These are phyloP conservation scores for Solanum sparsipilum DNA, from an alignment of 257 asterid species.

Conservation along the genomic window DNA sequence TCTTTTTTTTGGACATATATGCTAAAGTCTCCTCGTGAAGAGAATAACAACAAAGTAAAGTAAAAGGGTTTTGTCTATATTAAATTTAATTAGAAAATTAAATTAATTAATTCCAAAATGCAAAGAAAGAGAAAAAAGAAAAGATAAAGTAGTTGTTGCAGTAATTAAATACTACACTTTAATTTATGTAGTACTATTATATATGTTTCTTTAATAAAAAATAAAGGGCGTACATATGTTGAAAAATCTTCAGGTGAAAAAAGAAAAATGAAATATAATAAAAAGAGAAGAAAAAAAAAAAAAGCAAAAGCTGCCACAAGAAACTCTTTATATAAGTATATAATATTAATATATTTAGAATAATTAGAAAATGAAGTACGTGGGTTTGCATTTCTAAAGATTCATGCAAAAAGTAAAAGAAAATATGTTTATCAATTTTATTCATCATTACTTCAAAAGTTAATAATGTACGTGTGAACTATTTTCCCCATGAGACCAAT, in stretches of 20 bases:
- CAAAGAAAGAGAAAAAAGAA: slow-evolving; percentile 8
- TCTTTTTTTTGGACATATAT: slow-evolving; percentile 33
- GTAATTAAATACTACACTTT: background rate
- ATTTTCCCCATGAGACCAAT: background rate
- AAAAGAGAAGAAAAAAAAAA: slow-evolving; percentile 15
- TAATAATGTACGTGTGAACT: background rate
- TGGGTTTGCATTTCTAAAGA: slow-evolving; percentile 27
- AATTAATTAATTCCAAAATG: slow-evolving; percentile 14
- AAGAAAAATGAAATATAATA: background rate
- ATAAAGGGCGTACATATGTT: background rate
- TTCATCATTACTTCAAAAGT: slow-evolving; percentile 5
- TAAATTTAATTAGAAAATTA: background rate
- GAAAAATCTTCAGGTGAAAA: background rate
- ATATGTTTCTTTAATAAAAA: background rate
- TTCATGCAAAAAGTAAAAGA: slow-evolving; percentile 59
- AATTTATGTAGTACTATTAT: background rate
- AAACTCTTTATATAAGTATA: slow-evolving; percentile 21
- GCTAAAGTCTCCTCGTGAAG: slow-evolving; percentile 41
- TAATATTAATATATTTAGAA: background rate
- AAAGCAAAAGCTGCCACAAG: slow-evolving; percentile 65
- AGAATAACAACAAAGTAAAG: slow-evolving; percentile 38
- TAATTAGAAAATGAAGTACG: slow-evolving; percentile 39
- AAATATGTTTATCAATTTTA: background rate
- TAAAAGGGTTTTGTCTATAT: slow-evolving; percentile 12
- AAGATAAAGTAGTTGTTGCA: background rate